A percentile compares a stretch with the other conserved stretches of the same genome.
Conservation (phyloP, 306 rosid genomes). For the Herpetospermum pedunculosum region DNA sequence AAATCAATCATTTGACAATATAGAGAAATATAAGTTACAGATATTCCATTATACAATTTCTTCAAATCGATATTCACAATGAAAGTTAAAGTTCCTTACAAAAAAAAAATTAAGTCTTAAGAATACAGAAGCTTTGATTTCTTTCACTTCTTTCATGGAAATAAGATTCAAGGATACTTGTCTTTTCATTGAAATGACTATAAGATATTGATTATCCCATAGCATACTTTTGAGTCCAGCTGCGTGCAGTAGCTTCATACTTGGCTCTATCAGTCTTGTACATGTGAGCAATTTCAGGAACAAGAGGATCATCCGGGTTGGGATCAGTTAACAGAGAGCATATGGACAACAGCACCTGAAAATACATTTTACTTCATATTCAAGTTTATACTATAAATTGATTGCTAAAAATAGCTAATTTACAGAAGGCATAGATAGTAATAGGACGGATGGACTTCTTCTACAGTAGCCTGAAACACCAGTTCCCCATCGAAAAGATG, state of each 20-base stretch:
- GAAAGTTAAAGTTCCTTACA: conserved; percentile 28
- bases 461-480: background rate
- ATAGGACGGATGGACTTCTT: background rate
- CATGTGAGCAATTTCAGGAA: conserved; percentile 90
- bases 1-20: conserved; percentile 19
- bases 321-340: conserved; percentile 84
- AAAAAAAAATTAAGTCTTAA: conserved; percentile 21
- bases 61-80: conserved; percentile 48
- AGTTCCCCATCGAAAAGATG: background rate
- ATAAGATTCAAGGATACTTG: conserved; percentile 16
- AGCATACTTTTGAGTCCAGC: conserved; percentile 87
- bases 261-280: conserved; percentile 72
- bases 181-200: no score
- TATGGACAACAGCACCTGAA: conserved; percentile 71
- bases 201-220: no score
- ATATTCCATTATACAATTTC: conserved; percentile 26
- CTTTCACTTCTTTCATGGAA: conserved; percentile 22
- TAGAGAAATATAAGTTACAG: conserved; percentile 24
- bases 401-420: background rate
- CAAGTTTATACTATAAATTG: background rate
- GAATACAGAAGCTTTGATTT: conserved; percentile 18
- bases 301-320: conserved; percentile 83
- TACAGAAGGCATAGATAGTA: background rate
- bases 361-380: conserved; percentile 8
- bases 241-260: conserved; percentile 91